Percentiles rank a stretch among this genome's conserved stretches.
Conservation (phyloP, 805 yeast genomes). For the Wickerhamiella azyma region DNA sequence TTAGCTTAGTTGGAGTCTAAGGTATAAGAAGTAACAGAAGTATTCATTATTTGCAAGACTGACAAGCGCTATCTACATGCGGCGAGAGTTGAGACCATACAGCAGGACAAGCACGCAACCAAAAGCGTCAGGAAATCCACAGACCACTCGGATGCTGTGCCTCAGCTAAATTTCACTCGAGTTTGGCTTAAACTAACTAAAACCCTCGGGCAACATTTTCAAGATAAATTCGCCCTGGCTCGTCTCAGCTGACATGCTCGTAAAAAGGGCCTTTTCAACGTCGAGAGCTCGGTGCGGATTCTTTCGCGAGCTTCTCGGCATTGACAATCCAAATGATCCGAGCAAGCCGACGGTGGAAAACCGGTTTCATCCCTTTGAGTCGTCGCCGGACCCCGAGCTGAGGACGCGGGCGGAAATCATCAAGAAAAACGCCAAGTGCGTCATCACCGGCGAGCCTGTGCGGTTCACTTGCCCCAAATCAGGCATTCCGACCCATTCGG, state of each 20-base stretch:
- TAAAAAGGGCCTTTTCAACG: conserved; percentile 3
- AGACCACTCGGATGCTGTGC: too few species aligned
- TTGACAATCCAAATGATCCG: conserved; percentile 14
- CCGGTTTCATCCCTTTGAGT: conserved; percentile 80
- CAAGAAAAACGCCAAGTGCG: conserved; percentile 77
- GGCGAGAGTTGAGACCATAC: too few species aligned
- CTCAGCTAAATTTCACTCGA: too few species aligned
- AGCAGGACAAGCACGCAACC: too few species aligned
- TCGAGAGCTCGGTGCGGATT: conserved; percentile 13
- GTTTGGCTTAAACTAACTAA: too few species aligned
- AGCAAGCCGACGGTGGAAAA: conserved; percentile 48
- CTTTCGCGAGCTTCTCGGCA: conserved; percentile 18
- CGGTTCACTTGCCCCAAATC: conserved; percentile 81
- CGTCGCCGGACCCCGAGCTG: conserved; percentile 75
- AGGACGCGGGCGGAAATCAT: conserved; percentile 86
- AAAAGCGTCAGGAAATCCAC: too few species aligned
- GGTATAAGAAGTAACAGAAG: too few species aligned
- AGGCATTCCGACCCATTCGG: conserved; percentile 94
- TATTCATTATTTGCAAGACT: too few species aligned
- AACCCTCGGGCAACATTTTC: too few species aligned
- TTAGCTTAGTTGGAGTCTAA: too few species aligned
- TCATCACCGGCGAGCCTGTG: conserved; percentile 70
- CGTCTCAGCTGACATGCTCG: conserved; percentile 1
- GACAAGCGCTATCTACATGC: too few species aligned
- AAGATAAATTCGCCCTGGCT: too few species aligned